Base-by-base conservation (phyloP, 106 monocot species). In the Phalaenopsis equestris region DNA sequence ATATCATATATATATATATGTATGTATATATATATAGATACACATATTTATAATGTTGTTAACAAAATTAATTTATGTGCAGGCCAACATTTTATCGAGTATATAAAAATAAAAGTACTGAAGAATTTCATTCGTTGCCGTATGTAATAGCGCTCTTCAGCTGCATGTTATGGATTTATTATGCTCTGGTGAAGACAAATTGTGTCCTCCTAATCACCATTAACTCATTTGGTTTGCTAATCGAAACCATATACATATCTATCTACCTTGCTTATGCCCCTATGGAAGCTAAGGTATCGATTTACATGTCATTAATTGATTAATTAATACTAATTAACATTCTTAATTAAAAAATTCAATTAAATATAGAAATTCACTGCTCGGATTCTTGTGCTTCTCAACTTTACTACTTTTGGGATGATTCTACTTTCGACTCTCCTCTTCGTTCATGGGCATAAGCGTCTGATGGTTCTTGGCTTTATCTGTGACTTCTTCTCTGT, bases 111-210 rank as follows among this genome's bases (percentile, higher is more conserved):
- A 89, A 86, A 83, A 86, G 89, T 0, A 89, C 86, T 0, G 86
- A 89, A 72, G 89, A 85, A 6, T 94, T 94, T 57, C 89, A 89
- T 0, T 89, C 89, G 0, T 19, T 88, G 18, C 94, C 94, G 0
- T 94, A 91, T 56, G 79, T 86, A 4, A 84, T 88, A 1, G 84
- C 91, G 1, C 85, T 94, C 36, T 90, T 95, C 81, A 92, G 92
- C 56, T 61, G 86, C 23, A 92, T 86, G 88, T 70, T 95, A 49
- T 92, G 90, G 92, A 84, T 95, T 14, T 90, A 77, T 84, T 95
- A 92, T 61, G 92, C 92, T 11, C 15, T 86, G 30, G 7, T 84
- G 39, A 88, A 90, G 78, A 82, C 85, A 8, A 41, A 85, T 38
- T 82, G 82, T 8, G 36, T 14, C 57, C 89, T 96, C 49, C 86